Evolutionary conservation across 2,329 filamentous ascomycete genomes (phyloP).

Genomic region (Nothopassalora personata): DNA sequence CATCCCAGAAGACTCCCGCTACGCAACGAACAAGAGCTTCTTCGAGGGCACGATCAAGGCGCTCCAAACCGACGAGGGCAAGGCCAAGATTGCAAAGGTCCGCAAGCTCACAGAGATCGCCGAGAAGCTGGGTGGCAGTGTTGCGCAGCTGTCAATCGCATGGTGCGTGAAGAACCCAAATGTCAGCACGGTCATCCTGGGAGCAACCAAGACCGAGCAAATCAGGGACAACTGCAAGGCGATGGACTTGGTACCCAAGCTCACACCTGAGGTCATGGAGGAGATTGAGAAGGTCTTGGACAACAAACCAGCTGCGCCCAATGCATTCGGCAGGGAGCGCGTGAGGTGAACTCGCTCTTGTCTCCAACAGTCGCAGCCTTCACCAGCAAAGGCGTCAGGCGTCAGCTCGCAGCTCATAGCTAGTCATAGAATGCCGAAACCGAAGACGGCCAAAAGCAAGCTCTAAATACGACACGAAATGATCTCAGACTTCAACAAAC

Average conservation of each 20-base stretch:
- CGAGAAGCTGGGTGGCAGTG: slow-evolving; percentile 45
- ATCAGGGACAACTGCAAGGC: slow-evolving; percentile 47
- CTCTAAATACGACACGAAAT: background rate
- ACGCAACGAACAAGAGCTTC: slow-evolving; percentile 53
- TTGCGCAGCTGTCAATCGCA: slow-evolving; percentile 52
- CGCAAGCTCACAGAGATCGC: slow-evolving; percentile 49
- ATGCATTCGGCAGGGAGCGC: slow-evolving; percentile 31
- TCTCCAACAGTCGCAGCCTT: background rate
- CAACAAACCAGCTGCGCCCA: slow-evolving; percentile 35
- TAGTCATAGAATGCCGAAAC: background rate
- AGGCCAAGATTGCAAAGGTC: slow-evolving; percentile 55
- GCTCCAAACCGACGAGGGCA: slow-evolving; percentile 46
- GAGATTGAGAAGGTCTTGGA: slow-evolving; percentile 42
- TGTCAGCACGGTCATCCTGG: slow-evolving; percentile 53
- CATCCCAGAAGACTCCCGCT: slow-evolving; percentile 56
- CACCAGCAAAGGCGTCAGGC: background rate
- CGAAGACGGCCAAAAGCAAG: slow-evolving; percentile 6
- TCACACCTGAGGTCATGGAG: slow-evolving; percentile 37
- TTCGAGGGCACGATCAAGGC: slow-evolving; percentile 53
- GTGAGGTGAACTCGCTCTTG: slow-evolving; percentile 26
- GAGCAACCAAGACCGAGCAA: slow-evolving; percentile 46
- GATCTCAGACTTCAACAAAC: background rate
- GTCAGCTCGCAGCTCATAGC: slow-evolving; percentile 1
- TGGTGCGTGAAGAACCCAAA: slow-evolving; percentile 56
- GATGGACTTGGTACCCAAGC: slow-evolving; percentile 37